Base-by-base conservation (phyloP, 305 asterid genomes). In the Coffea humblotiana region DNA sequence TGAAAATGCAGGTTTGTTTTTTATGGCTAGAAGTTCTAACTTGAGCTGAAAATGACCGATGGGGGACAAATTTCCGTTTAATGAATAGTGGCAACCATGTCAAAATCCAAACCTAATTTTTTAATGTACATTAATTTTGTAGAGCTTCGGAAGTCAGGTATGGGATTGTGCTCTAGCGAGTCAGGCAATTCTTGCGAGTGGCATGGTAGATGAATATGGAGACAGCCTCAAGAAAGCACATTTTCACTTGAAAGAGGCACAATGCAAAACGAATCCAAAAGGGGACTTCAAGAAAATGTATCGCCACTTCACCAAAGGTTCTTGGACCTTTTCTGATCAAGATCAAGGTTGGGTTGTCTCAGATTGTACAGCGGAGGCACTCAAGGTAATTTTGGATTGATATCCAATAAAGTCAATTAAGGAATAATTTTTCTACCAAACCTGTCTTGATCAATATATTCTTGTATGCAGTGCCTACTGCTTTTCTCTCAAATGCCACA, bases 281-380 rank as follows among this genome's bases (percentile, higher is more conserved):
- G 97, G 94, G 14, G 93, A 93, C 78, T 91, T 77, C 85, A 88
- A n/a, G 74, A 76, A 79, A 27, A 90, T 91, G 98, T 91, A 90
- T 81, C 97, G 97, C 23, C 97, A 92, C 65, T 89, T 90, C 80
- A 92, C 97, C 0, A 92, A 91, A 88, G 98, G 98, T 29, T 85
- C 95, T 13, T 94, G 97, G 98, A 87, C 98, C 72, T 92, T 94
- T 86, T 90, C 98, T 12, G 98, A 94, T 84, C 98, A 92, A 82
- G 98, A 94, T 90, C 98, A 94, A 1, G 98, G 97, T 0, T 92
- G 98, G 98, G 92, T 81, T 83, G 97, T 91, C 48, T 92, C 97
- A 0, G 98, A 94, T 61, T 91, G 97, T 85, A 92, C 95, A 4
- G 91, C 97, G 2, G 94, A 94, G 82, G 90, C 90, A 1, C 88